Evolutionary conservation across 306 rosid genomes (phyloP), one percentile per base, ranked within the genome.

Genomic region (Fragaria ananassa): DNA sequence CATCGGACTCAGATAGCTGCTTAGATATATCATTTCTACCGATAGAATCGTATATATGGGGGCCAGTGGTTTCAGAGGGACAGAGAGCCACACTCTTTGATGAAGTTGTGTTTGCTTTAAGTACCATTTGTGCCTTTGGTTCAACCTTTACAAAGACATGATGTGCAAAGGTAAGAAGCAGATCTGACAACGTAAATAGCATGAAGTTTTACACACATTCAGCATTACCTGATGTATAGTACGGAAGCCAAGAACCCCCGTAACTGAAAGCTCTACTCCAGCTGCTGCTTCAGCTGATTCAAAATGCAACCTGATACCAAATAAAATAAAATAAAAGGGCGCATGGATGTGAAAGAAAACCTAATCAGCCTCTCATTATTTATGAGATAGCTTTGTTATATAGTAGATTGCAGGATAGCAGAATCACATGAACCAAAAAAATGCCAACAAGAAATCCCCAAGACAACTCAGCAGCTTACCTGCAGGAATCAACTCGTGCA

Each of bases 51-150:
- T 46, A 35, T 77, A 68, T 61, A 75, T 73, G 87, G 70, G 70
- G 56, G 35, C 75, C 81, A 80, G 77, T 56, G 66, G 83, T 79
- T 53, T 42, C 80, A 47, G 65, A 62, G 81, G 68, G 34, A 82
- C 76, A 68, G 66, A 65, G 75, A 42, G 68, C 84, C 44, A 27
- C 80, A 70, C 31, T 25, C 66, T 71, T 82, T 34, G 85, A 82
- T 18, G 84, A 80, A 80, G 78, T 79, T 79, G 87, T 81, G 86
- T 83, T 79, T 0, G 91, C 86, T 79, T 90, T 86, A 80, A 94
- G 98, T 46, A 94, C 91, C 93, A 87, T 89, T 68, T 94, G 98
- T 25, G 96, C 96, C 89, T 94, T 94, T 69, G 98, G 96, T 78
- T 94, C 97, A 25, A 79, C 89, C 98, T 94, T 42, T 78, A 71